Evolutionary conservation across 768 basidiomycete species (phyloP).

Genomic region (Russula vinacea): DNA sequence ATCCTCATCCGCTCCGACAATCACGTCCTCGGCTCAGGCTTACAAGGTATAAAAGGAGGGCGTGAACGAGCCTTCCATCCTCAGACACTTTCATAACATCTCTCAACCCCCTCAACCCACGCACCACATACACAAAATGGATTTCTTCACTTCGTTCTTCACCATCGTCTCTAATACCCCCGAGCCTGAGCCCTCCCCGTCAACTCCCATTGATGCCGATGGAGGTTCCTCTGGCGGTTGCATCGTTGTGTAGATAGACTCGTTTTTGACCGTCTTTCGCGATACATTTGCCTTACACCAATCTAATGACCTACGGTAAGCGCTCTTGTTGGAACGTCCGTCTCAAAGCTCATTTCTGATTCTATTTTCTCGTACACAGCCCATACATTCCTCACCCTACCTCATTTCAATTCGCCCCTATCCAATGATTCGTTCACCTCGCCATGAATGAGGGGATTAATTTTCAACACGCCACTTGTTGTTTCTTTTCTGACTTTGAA

Average conservation of each 20-base stretch:
- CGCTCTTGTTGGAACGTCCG: no score
- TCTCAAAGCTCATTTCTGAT: background rate
- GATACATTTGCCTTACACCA: background rate
- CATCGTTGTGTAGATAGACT: background rate
- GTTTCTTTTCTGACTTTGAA: no score
- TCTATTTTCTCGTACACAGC: background rate
- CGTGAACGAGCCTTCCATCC: background rate
- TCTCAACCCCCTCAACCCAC: background rate
- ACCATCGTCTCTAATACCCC: background rate
- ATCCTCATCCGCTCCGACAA: background rate
- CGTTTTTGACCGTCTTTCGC: background rate
- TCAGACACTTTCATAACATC: background rate
- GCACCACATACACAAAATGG: conserved; percentile 1
- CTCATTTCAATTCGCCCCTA: no score
- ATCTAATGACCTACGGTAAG: background rate
- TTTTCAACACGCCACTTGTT: no score
- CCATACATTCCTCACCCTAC: background rate
- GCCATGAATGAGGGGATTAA: no score
- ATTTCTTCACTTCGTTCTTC: conserved; percentile 1
- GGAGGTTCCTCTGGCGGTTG: background rate
- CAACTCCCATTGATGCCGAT: conserved; percentile 4
- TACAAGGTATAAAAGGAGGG: background rate
- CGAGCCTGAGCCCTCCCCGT: background rate
- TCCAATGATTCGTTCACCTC: no score
- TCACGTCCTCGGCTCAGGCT: background rate